Conservation (phyloP, 345 rosid genomes). For the Kandelia obovata region DNA sequence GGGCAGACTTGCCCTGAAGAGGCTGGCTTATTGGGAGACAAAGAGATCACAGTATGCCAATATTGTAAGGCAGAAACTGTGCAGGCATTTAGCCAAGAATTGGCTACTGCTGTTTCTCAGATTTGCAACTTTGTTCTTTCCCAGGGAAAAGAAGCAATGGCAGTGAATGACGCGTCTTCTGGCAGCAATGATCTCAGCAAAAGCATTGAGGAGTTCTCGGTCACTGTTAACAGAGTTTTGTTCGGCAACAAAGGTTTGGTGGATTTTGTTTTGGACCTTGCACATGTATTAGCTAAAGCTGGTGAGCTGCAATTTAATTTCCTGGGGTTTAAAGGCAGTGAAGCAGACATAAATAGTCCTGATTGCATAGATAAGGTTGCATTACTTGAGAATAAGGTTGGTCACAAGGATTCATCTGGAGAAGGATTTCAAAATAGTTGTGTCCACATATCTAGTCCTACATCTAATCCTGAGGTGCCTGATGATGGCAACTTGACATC, state of each 20-base stretch:
- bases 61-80: conserved; percentile 33
- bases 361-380: conserved; percentile 97
- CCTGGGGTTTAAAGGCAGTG: conserved; percentile 52
- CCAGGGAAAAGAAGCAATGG: conserved; percentile 65
- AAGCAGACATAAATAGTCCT: conserved; percentile 68
- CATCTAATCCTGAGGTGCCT: conserved; percentile 71
- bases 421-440: conserved; percentile 58
- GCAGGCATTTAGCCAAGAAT: conserved; percentile 43
- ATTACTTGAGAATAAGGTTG: conserved; percentile 69
- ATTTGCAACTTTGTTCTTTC: conserved; percentile 63
- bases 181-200: conserved; percentile 40
- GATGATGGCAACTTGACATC: conserved; percentile 61
- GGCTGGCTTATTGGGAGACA: conserved; percentile 26
- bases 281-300: conserved; percentile 63
- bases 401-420: conserved; percentile 42
- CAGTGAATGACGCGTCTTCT: conserved; percentile 39
- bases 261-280: conserved; percentile 61
- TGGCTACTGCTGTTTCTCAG: conserved; percentile 58
- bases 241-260: conserved; percentile 32
- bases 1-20: conserved; percentile 33
- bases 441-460: conserved; percentile 51
- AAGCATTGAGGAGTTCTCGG: conserved; percentile 60
- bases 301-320: conserved; percentile 56
- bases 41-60: conserved; percentile 33
- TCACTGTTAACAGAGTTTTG: conserved; percentile 49